These are phyloP conservation scores for Phaeomoniella chlamydospora DNA, from an alignment of 2,329 filamentous ascomycete species.

Conservation along the genomic window DNA sequence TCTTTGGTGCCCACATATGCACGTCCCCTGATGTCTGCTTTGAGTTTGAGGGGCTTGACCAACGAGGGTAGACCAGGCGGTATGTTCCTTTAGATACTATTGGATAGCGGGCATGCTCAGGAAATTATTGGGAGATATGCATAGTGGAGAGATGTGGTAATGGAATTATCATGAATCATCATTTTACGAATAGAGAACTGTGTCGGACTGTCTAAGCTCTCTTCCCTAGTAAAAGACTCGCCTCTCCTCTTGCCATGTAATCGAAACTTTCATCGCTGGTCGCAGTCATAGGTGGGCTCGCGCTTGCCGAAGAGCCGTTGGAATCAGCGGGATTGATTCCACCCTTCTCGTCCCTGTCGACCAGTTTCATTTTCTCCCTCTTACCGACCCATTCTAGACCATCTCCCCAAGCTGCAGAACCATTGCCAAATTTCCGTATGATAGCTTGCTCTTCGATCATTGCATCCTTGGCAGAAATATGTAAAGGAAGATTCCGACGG, in stretches of 20 bases:
- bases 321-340: not conserved
- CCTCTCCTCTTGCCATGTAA: constrained; percentile 26
- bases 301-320: constrained; percentile 3
- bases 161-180: no score
- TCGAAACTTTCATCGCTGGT: constrained; percentile 34
- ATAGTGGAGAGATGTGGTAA: no score
- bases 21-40: no score
- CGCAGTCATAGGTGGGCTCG: constrained; percentile 21
- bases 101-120: no score
- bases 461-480: constrained; percentile 4
- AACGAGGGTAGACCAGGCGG: no score
- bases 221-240: constrained; percentile 17
- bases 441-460: constrained; percentile 8
- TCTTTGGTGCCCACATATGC: no score
- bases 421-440: constrained; percentile 13
- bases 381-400: constrained; percentile 27
- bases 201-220: no score
- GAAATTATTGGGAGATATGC: no score
- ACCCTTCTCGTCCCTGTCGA: constrained; percentile 2
- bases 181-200: no score
- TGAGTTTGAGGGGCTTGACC: no score
- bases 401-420: constrained; percentile 17
- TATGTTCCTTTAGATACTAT: no score
- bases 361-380: constrained; percentile 12
- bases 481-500: constrained; percentile 46